phyloP scores from a whole-genome alignment of 163 green algal genomes.

The Volvox carteri region DNA sequence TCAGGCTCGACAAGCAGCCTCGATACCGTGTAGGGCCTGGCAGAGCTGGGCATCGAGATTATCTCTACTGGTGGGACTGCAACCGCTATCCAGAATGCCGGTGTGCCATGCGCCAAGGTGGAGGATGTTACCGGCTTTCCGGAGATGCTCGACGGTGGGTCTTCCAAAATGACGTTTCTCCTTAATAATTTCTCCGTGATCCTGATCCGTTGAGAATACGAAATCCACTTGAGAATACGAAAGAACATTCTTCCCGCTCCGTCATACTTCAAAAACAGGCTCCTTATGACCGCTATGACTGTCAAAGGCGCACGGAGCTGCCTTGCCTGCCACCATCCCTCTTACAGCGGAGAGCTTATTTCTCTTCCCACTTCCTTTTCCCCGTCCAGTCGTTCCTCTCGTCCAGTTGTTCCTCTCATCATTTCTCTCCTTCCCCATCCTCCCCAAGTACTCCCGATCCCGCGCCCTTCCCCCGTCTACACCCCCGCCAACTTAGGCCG shows the following conservation, averaged over 20 bases:
- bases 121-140: slow-evolving; percentile 97
- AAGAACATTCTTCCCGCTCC: no score
- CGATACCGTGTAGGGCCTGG: slow-evolving; percentile 78
- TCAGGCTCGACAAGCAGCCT: not conserved
- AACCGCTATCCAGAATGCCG: slow-evolving; percentile 85
- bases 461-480: not conserved
- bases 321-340: no score
- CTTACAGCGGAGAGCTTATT: no score
- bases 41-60: slow-evolving; percentile 91
- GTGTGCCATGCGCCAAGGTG: slow-evolving; percentile 89
- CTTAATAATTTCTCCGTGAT: no score
- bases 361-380: no score
- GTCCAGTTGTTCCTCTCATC: not conserved
- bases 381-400: no score
- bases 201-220: no score
- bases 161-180: not conserved
- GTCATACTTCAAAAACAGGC: no score
- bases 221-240: no score
- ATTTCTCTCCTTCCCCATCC: not conserved
- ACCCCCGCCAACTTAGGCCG: slow-evolving; percentile 79
- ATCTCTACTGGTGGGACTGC: slow-evolving; percentile 96
- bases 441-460: not conserved
- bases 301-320: no score
- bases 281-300: no score
- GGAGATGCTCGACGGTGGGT: slow-evolving; percentile 95